Conservation (phyloP, 129 eudicot genomes). For the Sambucus nigra region DNA sequence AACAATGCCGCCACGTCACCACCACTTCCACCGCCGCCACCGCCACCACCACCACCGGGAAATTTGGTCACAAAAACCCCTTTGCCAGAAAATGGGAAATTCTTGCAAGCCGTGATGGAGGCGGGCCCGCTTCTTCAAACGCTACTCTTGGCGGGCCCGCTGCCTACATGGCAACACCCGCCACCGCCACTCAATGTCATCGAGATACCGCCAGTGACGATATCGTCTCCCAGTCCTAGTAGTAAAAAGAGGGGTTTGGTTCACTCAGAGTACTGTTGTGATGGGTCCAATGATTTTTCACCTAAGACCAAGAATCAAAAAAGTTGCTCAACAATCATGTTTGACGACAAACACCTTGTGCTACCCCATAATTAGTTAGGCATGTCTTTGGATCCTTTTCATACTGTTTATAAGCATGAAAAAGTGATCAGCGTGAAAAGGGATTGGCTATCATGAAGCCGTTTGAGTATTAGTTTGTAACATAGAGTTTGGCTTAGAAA, state of each 20-base stretch:
- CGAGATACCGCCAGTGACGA: conserved; percentile 43
- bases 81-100: conserved; percentile 37
- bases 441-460: neutral
- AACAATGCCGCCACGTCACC: conserved; percentile 25
- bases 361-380: too few species aligned
- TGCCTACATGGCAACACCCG: conserved; percentile 44
- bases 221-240: conserved; percentile 9
- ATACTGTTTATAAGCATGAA: conserved; percentile 9
- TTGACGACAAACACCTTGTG: conserved; percentile 16
- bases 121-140: conserved; percentile 46
- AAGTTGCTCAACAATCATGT: conserved; percentile 34
- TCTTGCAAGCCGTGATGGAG: conserved; percentile 44
- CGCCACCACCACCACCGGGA: conserved; percentile 5
- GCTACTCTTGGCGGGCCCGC: conserved; percentile 42
- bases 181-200: conserved; percentile 34
- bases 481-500: conserved; percentile 38
- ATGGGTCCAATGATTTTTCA: too few species aligned
- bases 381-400: too few species aligned
- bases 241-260: conserved; percentile 18
- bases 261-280: conserved; percentile 10
- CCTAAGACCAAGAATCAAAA: conserved; percentile 25
- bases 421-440: too few species aligned
- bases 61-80: conserved; percentile 8
- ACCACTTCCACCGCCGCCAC: conserved; percentile 2
- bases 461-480: conserved; percentile 27